phyloP scores from a whole-genome alignment of 768 basidiomycete genomes.

The Austroboletus eburneus region DNA sequence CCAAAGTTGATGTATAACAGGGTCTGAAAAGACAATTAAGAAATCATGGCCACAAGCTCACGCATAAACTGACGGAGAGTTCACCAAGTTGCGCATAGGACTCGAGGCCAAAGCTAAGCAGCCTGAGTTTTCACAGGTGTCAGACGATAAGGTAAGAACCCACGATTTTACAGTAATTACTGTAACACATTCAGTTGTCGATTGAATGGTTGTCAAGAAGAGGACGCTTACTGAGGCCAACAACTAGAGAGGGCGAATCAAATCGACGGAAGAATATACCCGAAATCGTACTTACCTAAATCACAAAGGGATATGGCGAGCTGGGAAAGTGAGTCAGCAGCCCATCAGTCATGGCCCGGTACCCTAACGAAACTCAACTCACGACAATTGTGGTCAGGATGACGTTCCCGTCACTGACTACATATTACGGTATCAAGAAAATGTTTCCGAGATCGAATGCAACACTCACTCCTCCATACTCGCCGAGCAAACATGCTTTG shows the following conservation, averaged over 20 bases:
- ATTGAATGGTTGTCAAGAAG: not conserved
- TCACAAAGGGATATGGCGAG: conserved; percentile 36
- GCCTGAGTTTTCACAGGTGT: not conserved
- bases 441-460: not conserved
- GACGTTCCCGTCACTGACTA: conserved; percentile 40
- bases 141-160: conserved; percentile 10
- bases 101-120: conserved; percentile 35
- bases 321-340: conserved; percentile 23
- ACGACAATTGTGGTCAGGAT: conserved; percentile 44
- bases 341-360: not conserved
- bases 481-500: conserved; percentile 44
- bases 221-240: conserved; percentile 8
- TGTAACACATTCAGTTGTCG: conserved; percentile 16
- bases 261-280: not conserved
- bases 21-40: conserved; percentile 30
- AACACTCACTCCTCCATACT: conserved; percentile 44
- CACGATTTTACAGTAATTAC: conserved; percentile 51
- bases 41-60: not conserved
- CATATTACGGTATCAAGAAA: conserved; percentile 31
- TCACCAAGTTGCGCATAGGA: conserved; percentile 35
- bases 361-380: conserved; percentile 15
- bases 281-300: conserved; percentile 35
- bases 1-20: conserved; percentile 52
- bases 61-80: conserved; percentile 34
- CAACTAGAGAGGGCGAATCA: not conserved